These are phyloP conservation scores for Debaryomyces tyrocola DNA, from an alignment of 805 yeast genomes.

Conservation along the genomic window DNA sequence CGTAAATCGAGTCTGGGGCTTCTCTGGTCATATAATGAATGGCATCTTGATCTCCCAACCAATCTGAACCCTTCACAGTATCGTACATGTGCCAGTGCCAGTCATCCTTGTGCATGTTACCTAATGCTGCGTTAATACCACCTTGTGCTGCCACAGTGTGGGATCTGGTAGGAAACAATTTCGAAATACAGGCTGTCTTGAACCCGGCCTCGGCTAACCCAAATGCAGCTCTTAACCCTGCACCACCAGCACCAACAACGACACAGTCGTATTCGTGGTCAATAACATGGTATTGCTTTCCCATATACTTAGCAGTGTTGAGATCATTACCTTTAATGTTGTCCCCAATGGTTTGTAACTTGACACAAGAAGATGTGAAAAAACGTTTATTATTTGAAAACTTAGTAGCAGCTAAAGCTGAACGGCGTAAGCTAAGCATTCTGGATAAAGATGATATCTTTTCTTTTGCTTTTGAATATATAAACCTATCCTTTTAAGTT, in stretches of 20 bases:
- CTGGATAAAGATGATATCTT: not conserved
- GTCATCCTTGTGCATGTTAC: conserved; percentile 96
- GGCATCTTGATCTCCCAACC: conserved; percentile 99
- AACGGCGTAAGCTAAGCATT: conserved; percentile 12
- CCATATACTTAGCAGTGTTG: conserved; percentile 43
- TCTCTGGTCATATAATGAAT: conserved; percentile 98
- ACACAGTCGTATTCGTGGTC: conserved; percentile 98
- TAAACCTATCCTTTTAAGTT: not conserved
- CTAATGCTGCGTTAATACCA: conserved; percentile 98
- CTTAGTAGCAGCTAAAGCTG: conserved; percentile 8
- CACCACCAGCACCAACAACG: conserved; percentile 99
- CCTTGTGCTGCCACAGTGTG: conserved; percentile 99
- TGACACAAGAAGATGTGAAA: conserved; percentile 28
- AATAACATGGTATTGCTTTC: conserved; percentile 79
- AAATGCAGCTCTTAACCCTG: conserved; percentile 97
- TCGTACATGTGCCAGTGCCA: conserved; percentile 99
- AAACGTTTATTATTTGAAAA: conserved; percentile 11
- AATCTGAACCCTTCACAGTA: conserved; percentile 98
- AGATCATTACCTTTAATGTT: conserved; percentile 38
- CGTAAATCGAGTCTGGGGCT: conserved; percentile 93
- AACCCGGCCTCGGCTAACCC: conserved; percentile 96
- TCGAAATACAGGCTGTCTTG: conserved; percentile 96
- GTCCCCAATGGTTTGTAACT: conserved; percentile 36
- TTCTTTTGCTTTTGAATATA: not conserved
- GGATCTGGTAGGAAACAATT: conserved; percentile 96